Percentiles rank a stretch among this genome's conserved stretches.
phyloP scores from a whole-genome alignment of 768 basidiomycete genomes.

The Pholiota microspora region DNA sequence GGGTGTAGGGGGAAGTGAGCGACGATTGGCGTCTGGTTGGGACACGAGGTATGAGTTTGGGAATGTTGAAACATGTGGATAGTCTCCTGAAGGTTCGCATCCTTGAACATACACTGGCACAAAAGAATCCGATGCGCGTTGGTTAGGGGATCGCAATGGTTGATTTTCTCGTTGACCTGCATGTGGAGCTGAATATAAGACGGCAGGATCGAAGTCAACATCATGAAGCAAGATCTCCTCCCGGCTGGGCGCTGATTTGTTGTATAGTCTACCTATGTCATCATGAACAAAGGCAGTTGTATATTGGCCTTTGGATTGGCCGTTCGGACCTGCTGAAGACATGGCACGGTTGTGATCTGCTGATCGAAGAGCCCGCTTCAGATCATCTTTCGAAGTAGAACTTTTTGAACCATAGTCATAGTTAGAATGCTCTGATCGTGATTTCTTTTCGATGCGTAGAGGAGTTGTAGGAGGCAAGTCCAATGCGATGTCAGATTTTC shows the following conservation, averaged over 20 bases:
- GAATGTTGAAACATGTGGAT: not conserved
- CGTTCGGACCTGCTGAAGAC: not conserved
- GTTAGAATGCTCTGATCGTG: constrained; percentile 1
- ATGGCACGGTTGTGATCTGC: not conserved
- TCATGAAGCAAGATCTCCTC: not conserved
- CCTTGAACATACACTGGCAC: not conserved
- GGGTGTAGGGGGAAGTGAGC: constrained; percentile 12
- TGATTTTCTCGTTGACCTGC: not conserved
- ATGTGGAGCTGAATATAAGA: not conserved
- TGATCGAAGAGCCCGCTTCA: not conserved
- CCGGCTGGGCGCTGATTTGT: not conserved
- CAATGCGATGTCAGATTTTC: not conserved
- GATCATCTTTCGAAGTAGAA: not conserved
- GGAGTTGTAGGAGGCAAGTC: constrained; percentile 16
- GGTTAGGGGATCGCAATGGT: not conserved
- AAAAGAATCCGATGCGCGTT: too few relatives aligned
- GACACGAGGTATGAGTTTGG: not conserved
- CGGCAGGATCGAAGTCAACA: not conserved
- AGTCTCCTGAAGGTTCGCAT: not conserved
- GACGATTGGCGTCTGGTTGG: constrained; percentile 3
- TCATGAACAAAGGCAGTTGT: not conserved
- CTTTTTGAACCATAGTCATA: not conserved
- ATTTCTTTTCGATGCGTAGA: constrained; percentile 26
- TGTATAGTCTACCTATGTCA: not conserved
- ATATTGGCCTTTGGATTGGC: not conserved